Percentiles rank a stretch among this genome's conserved stretches.
phyloP scores from a whole-genome alignment of 2,329 filamentous ascomycete species.

The Colletotrichum musicola region DNA sequence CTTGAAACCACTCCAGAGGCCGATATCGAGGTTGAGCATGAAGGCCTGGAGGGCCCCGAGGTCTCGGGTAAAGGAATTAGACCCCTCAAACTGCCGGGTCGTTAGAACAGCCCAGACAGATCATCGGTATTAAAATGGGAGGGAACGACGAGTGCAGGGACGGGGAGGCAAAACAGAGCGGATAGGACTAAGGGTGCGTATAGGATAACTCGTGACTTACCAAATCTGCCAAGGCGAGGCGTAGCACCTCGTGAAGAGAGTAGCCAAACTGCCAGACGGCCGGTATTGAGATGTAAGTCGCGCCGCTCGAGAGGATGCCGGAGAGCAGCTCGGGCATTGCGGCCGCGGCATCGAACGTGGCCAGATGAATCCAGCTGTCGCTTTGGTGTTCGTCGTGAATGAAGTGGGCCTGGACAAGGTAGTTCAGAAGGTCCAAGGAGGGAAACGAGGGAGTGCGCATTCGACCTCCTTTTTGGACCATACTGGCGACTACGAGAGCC shows the following conservation, averaged over 20 bases:
- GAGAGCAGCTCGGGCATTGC: conserved; percentile 52
- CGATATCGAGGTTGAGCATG: conserved; percentile 49
- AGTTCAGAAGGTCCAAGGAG: conserved; percentile 53
- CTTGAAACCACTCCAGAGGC: conserved; percentile 52
- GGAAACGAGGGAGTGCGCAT: conserved; percentile 53
- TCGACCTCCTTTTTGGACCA: conserved; percentile 43
- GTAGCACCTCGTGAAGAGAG: conserved; percentile 54
- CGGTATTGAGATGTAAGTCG: conserved; percentile 51
- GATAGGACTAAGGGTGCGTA: too few relatives aligned
- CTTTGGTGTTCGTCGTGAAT: conserved; percentile 43
- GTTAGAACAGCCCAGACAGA: background rate
- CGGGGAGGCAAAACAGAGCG: background rate
- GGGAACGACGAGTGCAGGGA: background rate
- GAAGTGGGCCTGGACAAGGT: conserved; percentile 50
- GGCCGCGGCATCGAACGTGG: conserved; percentile 52
- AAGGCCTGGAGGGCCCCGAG: conserved; percentile 50
- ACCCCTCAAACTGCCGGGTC: conserved; percentile 46
- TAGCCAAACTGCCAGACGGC: conserved; percentile 55
- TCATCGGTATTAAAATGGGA: background rate
- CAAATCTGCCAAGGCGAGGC: conserved; percentile 45
- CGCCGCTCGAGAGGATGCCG: conserved; percentile 52
- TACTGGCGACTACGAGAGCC: conserved; percentile 46
- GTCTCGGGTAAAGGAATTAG: conserved; percentile 49
- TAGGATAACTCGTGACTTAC: conserved; percentile 19
- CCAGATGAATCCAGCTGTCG: conserved; percentile 47